Base-by-base conservation (phyloP, 768 basidiomycete genomes). In the Tricholoma saponaceum region DNA sequence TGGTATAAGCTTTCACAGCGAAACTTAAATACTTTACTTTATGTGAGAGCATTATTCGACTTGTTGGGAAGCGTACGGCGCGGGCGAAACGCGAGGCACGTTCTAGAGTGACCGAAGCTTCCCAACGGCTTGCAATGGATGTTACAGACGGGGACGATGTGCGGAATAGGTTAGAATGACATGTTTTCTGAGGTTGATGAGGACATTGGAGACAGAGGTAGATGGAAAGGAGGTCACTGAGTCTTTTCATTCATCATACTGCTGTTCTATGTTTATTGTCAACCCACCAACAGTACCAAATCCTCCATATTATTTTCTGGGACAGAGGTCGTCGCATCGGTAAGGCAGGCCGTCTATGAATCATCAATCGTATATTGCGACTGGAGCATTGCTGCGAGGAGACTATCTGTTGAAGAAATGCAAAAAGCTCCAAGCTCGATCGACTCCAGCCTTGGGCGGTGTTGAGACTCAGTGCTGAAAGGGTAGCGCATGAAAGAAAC, bases 391-490 rank as follows among this genome's bases (percentile, higher is more conserved):
- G 47, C 16, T 26, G 47, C 25, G n/a, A 50, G 14, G 25, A 26
- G 47, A 25, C 47, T 23, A 41, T n/a, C n/a, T 20, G 39, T 41
- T 20, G 39, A 20, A 41, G 39, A 41, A 20, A 18, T 41, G 39
- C 39, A 20, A 20, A n/a, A 41, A 20, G 6, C 39, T 20, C 39
- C 39, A 20, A 41, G 39, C 10, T 41, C 39, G 18, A 41, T 41
- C 18, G 22, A 35, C 49, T 55, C 30, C n/a, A 57, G 56, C 16
- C 14, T 39, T 28, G 56, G 49, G 35, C 35, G 8, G 35, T 56
- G 14, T 30, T 30, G 18, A 56, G 47, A 28, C 14, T 6, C 5
- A 56, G 23, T 13, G 5, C 28, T 22, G 9, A 16, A 30, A 51
- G 33, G 8, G 32, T 37, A 7, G 57, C 22, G 16, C 57, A 58